Percentiles rank a stretch among this genome's conserved stretches.
Conservation (phyloP, 169 alveolate genomes). For the Eimeria falciformis region DNA sequence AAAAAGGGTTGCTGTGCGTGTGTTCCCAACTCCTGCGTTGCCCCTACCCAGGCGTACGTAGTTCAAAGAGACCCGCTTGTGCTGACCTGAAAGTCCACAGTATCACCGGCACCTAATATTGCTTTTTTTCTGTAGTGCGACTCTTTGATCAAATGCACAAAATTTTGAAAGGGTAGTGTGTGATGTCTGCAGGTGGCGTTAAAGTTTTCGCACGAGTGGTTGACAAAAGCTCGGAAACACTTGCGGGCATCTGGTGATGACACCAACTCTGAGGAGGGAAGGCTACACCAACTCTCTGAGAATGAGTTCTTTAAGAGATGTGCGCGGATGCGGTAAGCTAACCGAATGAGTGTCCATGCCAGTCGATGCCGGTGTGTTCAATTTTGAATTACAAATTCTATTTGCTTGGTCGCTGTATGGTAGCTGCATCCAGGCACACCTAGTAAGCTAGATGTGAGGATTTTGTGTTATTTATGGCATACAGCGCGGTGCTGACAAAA, state of each 20-base stretch:
- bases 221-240: slow-evolving; percentile 48
- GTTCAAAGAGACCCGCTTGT: too few species aligned
- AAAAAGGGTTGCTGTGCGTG: too few species aligned
- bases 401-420: too few species aligned
- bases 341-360: neutral
- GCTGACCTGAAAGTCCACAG: too few species aligned
- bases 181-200: slow-evolving; percentile 45
- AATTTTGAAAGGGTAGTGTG: too few species aligned
- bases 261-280: slow-evolving; percentile 1
- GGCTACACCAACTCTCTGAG: slow-evolving; percentile 54
- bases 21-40: too few species aligned
- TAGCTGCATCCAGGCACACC: neutral
- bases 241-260: slow-evolving; percentile 52
- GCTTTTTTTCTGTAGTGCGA: neutral
- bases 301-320: slow-evolving; percentile 39
- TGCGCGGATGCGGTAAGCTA: slow-evolving; percentile 51
- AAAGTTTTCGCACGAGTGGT: slow-evolving; percentile 64
- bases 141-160: too few species aligned
- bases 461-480: neutral
- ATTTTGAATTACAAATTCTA: neutral
- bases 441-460: neutral
- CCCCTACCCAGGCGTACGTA: too few species aligned
- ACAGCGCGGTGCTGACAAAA: slow-evolving; percentile 40
- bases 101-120: too few species aligned
- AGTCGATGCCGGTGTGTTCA: neutral